phyloP scores from a whole-genome alignment of 108 stramenopile genomes.

The Nitzschia sp. region DNA sequence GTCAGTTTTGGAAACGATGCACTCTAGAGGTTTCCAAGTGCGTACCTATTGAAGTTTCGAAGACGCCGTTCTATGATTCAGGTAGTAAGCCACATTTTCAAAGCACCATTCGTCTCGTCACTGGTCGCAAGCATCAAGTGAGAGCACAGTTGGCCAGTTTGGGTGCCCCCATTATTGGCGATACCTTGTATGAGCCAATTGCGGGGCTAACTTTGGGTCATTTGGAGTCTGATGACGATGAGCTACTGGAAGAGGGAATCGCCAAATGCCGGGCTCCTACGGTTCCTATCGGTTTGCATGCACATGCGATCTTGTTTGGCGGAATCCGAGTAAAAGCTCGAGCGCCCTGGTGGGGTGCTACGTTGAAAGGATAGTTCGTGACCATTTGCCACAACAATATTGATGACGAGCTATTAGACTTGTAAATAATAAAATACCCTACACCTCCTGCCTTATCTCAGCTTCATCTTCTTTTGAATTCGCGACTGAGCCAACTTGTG shows the following conservation, averaged over 20 bases:
- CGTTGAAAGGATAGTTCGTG: background rate
- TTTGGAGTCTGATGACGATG: conserved; percentile 54
- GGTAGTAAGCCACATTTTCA: conserved; percentile 74
- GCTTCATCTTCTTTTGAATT: conserved; percentile 50
- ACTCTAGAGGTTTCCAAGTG: conserved; percentile 81
- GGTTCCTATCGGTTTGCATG: conserved; percentile 82
- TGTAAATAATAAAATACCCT: conserved; percentile 21
- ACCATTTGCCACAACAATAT: conserved; percentile 25
- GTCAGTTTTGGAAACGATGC: conserved; percentile 82
- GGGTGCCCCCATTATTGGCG: conserved; percentile 81
- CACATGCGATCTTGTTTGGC: conserved; percentile 85
- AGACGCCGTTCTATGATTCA: conserved; percentile 54
- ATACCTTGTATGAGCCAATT: conserved; percentile 80
- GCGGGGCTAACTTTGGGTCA: conserved; percentile 71
- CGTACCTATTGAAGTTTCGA: conserved; percentile 66
- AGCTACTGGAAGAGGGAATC: conserved; percentile 65
- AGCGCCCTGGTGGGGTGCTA: conserved; percentile 82
- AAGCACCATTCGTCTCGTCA: conserved; percentile 81
- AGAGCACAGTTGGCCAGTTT: conserved; percentile 82
- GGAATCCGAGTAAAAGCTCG: conserved; percentile 74
- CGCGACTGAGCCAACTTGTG: conserved; percentile 65
- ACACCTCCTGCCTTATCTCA: conserved; percentile 9
- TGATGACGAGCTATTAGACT: conserved; percentile 28
- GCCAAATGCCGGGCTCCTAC: conserved; percentile 57
- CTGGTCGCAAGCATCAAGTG: conserved; percentile 88